Conservation (phyloP, 176 grass and related monocot species). For the Phyllostachys edulis region DNA sequence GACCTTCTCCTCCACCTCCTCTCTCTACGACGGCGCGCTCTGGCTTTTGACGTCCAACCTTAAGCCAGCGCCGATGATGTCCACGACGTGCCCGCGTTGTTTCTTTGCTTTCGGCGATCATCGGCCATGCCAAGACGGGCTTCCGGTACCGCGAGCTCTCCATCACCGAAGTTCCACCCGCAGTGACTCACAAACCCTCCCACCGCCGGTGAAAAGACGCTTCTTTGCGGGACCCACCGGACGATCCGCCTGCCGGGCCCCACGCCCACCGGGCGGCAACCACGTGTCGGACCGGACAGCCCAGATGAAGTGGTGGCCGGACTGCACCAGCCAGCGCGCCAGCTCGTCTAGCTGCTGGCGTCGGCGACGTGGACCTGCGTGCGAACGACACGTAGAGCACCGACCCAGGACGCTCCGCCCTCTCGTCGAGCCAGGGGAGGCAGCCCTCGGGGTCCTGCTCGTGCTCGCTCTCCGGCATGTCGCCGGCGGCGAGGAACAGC, state of each 20-base stretch:
- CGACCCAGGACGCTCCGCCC: not conserved
- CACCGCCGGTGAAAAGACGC: constrained; percentile 40
- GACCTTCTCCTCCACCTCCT: constrained; percentile 41
- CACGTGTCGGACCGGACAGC: constrained; percentile 44
- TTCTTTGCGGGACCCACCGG: constrained; percentile 61
- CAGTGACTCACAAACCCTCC: constrained; percentile 65
- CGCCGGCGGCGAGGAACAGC: not conserved
- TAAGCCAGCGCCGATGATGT: constrained; percentile 46
- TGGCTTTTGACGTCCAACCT: constrained; percentile 5
- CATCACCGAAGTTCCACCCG: constrained; percentile 64
- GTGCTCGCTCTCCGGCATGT: not conserved
- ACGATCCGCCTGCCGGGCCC: constrained; percentile 25
- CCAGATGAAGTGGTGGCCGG: constrained; percentile 60
- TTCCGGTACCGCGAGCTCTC: constrained; percentile 56
- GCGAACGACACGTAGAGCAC: constrained; percentile 77
- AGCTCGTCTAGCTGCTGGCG: constrained; percentile 57
- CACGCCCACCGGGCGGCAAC: constrained; percentile 27
- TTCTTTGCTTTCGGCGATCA: no score
- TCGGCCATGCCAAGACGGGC: constrained; percentile 54
- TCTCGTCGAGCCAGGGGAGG: constrained; percentile 47
- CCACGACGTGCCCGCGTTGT: constrained; percentile 59
- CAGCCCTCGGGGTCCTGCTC: constrained; percentile 48
- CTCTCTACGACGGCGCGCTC: constrained; percentile 1
- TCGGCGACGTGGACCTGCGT: constrained; percentile 47
- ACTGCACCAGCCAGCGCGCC: constrained; percentile 40